Evolutionary conservation across 441 rosid genomes (phyloP).

Genomic region (Bruguiera hainesii): DNA sequence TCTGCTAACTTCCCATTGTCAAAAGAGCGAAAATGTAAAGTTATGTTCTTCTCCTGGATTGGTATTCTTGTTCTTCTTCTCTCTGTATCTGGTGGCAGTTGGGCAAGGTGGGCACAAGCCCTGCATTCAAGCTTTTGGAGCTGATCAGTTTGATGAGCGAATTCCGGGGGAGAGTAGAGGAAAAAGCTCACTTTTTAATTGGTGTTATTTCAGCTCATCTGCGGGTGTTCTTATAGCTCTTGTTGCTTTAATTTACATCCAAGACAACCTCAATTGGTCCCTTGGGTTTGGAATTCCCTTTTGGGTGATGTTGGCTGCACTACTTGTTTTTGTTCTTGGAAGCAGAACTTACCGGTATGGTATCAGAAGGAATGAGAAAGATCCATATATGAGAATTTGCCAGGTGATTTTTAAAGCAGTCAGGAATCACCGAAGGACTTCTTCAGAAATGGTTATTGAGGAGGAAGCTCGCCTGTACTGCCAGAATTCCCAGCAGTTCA

Average conservation of each 20-base stretch:
- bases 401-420: background rate
- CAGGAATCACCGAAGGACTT: background rate
- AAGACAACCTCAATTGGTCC: background rate
- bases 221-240: background rate
- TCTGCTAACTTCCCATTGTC: background rate
- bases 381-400: background rate
- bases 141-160: constrained; percentile 1
- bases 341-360: background rate
- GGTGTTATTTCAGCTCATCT: background rate
- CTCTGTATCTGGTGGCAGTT: background rate
- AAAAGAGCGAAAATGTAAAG: background rate
- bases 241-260: background rate
- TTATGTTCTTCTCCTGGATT: background rate
- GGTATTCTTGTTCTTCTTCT: background rate
- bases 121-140: background rate
- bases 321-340: background rate
- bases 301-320: background rate
- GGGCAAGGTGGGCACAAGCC: constrained; percentile 2
- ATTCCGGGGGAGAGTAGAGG: background rate
- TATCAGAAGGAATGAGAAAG: background rate
- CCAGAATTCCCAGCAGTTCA: background rate
- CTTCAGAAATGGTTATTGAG: background rate
- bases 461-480: background rate
- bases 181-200: background rate
- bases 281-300: constrained; percentile 2